Evolutionary conservation across 2,329 filamentous ascomycete genomes (phyloP).

Genomic region (Sporothrix brunneoviolacea): DNA sequence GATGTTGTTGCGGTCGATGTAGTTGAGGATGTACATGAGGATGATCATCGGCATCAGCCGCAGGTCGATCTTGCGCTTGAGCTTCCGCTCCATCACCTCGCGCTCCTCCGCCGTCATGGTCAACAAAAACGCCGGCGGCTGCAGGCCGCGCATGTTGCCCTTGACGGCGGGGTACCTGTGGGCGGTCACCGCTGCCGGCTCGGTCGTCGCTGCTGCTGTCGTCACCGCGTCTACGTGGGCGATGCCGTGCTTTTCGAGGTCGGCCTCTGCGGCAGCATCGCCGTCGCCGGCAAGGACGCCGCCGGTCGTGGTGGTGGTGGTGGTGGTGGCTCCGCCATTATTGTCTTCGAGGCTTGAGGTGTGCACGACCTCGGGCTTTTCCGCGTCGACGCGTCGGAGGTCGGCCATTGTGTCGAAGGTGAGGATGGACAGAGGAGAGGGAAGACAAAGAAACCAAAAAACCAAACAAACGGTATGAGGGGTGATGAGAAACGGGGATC

Average conservation of each 20-base stretch:
- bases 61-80: conserved; percentile 54
- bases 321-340: too few relatives aligned
- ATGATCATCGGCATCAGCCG: conserved; percentile 54
- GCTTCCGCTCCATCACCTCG: conserved; percentile 41
- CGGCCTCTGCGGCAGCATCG: too few relatives aligned
- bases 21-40: conserved; percentile 59
- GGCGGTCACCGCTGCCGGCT: neutral
- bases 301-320: too few relatives aligned
- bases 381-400: too few relatives aligned
- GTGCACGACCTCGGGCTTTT: conserved; percentile 3
- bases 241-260: conserved; percentile 7
- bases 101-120: conserved; percentile 19
- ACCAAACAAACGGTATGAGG: too few relatives aligned
- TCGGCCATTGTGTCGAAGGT: too few relatives aligned
- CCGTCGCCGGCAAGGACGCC: too few relatives aligned
- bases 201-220: too few relatives aligned
- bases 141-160: conserved; percentile 38
- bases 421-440: too few relatives aligned
- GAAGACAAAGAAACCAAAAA: too few relatives aligned
- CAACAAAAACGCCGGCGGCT: conserved; percentile 14
- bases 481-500: too few relatives aligned
- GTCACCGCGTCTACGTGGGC: too few relatives aligned
- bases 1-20: conserved; percentile 43
- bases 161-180: conserved; percentile 26
- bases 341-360: conserved; percentile 1